Conservation (phyloP, 176 grass and related monocot species). For the sorghum (Sorghum bicolor) region DNA sequence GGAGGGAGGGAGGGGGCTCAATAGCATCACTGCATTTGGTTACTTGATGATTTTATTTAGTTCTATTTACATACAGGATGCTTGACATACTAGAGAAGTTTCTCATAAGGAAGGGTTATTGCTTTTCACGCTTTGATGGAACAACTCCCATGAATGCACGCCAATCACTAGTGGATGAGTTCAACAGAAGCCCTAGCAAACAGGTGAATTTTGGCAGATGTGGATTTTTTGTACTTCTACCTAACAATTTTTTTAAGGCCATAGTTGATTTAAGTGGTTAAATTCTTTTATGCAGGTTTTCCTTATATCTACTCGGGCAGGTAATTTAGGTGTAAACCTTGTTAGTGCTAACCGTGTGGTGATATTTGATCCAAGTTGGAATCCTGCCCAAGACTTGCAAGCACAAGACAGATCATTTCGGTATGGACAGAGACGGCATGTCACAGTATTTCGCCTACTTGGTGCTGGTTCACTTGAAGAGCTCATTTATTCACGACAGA, state of each 20-base stretch:
- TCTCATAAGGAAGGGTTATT: constrained; percentile 95
- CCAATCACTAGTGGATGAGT: constrained; percentile 84
- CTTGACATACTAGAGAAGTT: constrained; percentile 98
- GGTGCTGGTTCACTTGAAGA: constrained; percentile 97
- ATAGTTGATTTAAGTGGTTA: neutral
- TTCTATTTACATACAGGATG: constrained; percentile 66
- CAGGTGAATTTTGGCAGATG: constrained; percentile 44
- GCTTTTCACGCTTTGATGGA: constrained; percentile 96
- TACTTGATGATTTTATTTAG: constrained; percentile 12
- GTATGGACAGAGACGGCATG: constrained; percentile 85
- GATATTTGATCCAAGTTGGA: constrained; percentile 99
- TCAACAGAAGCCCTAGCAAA: constrained; percentile 96
- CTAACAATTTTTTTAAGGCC: constrained; percentile 10
- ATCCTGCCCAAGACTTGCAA: constrained; percentile 97
- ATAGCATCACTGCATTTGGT: constrained; percentile 21
- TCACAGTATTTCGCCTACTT: constrained; percentile 89
- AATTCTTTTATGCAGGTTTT: constrained; percentile 67
- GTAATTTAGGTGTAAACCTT: constrained; percentile 91
- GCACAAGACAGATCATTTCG: constrained; percentile 97
- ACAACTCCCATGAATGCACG: constrained; percentile 92
- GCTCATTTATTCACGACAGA: constrained; percentile 87
- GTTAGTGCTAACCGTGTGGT: constrained; percentile 95
- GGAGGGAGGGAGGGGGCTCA: neutral
- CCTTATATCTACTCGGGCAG: constrained; percentile 93
- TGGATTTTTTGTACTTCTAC: constrained; percentile 9